Conservation (phyloP, 73 alveolate species). For the Tetrahymena elliotti region DNA sequence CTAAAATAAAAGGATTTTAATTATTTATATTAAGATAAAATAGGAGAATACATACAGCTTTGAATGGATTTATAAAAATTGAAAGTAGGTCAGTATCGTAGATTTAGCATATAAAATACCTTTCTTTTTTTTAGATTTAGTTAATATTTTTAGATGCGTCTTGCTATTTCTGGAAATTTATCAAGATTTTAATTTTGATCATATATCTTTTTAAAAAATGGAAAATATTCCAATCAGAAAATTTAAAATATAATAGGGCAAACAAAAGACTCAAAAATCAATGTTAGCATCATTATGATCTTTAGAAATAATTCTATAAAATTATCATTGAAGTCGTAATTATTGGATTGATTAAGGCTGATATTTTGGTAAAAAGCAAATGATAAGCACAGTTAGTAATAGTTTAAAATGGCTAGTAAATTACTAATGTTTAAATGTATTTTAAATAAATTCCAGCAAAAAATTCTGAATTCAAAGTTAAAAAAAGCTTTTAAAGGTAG, state of each 20-base stretch:
- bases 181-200: neutral
- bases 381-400: neutral
- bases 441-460: neutral
- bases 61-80: neutral
- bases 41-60: too few species aligned
- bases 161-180: neutral
- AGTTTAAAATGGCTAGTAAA: neutral
- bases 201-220: neutral
- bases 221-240: neutral
- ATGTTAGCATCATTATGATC: neutral
- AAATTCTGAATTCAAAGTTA: neutral
- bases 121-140: neutral
- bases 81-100: neutral
- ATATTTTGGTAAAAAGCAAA: neutral
- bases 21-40: too few species aligned
- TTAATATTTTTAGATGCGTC: neutral
- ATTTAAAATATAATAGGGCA: neutral
- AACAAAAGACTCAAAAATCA: neutral
- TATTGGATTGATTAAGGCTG: neutral
- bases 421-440: too few species aligned
- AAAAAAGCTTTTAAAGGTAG: neutral
- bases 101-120: neutral
- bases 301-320: too few species aligned
- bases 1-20: neutral
- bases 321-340: neutral